Evolutionary conservation across 2,329 filamentous ascomycete species (phyloP).

Genomic region (Fusarium mexicanum): DNA sequence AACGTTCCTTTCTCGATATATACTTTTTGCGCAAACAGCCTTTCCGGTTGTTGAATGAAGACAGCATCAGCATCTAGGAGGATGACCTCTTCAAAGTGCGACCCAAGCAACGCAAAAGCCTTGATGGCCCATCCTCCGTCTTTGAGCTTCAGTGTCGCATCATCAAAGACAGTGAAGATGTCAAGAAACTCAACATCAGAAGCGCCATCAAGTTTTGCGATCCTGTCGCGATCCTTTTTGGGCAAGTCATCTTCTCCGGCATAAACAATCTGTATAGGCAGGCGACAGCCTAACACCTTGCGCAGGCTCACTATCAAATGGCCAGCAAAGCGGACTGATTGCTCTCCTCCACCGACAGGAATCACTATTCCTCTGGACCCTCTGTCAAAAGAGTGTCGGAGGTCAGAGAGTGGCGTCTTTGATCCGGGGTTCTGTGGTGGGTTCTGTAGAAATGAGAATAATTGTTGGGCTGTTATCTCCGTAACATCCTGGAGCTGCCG

Average conservation of each 20-base stretch:
- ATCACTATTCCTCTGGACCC: constrained; percentile 47
- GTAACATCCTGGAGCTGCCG: background rate
- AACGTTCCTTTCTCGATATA: constrained; percentile 48
- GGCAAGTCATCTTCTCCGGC: constrained; percentile 48
- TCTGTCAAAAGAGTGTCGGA: constrained; percentile 27
- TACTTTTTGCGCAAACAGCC: constrained; percentile 42
- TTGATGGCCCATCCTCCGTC: constrained; percentile 52
- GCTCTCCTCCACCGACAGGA: constrained; percentile 40
- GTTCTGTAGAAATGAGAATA: constrained; percentile 40
- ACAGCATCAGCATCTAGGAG: constrained; percentile 52
- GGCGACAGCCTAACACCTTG: constrained; percentile 35
- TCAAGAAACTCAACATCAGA: constrained; percentile 45
- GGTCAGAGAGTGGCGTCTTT: constrained; percentile 37
- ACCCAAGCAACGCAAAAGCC: constrained; percentile 50
- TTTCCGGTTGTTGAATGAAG: constrained; percentile 49
- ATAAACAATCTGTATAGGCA: constrained; percentile 50
- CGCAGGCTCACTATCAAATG: constrained; percentile 48
- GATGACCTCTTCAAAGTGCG: constrained; percentile 50
- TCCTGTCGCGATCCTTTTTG: constrained; percentile 30
- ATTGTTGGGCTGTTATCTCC: constrained; percentile 16
- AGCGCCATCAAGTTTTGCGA: constrained; percentile 20
- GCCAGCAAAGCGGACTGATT: constrained; percentile 45
- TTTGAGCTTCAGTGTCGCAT: constrained; percentile 42
- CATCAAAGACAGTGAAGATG: constrained; percentile 46
- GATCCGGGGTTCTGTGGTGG: background rate